Evolutionary conservation across 2,329 filamentous ascomycete genomes (phyloP), one percentile per base, ranked within the genome.

Genomic region (Tricladium varicosporioides): DNA sequence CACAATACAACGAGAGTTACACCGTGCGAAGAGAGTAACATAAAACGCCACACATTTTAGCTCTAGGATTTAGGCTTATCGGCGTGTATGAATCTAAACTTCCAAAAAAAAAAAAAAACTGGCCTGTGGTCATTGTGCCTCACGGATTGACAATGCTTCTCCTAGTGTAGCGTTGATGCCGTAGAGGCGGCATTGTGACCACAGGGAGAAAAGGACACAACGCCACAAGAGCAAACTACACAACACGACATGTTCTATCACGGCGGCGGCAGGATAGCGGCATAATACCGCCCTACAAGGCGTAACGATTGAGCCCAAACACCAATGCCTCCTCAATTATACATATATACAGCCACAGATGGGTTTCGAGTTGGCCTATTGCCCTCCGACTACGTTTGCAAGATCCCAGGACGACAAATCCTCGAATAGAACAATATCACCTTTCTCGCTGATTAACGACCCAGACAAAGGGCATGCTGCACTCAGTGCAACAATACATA

Each of bases 351-450:
- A 48, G 46, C 15, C 19, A 48, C 19, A 48, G 46, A 48, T 48
- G 19, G 46, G 46, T n/a, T 48, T 48, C 15, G 15, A 18, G 46
- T 48, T n/a, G 19, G 46, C n/a, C 46, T 19, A 48, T 48, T 10
- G 46, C 46, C 46, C 46, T 48, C 46, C 46, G 19, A 48, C 19
- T 19, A 48, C 46, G 46, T 48, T 48, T 48, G 46, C 46, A 48
- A 48, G 46, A 48, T 48, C 46, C 46, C 46, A 48, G 15, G n/a
- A 48, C 46, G 19, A 27, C 46, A n/a, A 48, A 48, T 48, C 46
- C 46, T 48, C 46, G 46, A 18, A 48, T n/a, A 48, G 19, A 48
- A 48, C 46, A 48, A 18, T 27, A 48, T 48, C 46, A 27, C 46
- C 2, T 27, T 27, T 48, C 46, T 48, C 46, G 46, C 46, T 48